Percentiles rank a stretch among this genome's conserved stretches.
Evolutionary conservation across 345 rosid genomes (phyloP).

Genomic region (Brassica incana): DNA sequence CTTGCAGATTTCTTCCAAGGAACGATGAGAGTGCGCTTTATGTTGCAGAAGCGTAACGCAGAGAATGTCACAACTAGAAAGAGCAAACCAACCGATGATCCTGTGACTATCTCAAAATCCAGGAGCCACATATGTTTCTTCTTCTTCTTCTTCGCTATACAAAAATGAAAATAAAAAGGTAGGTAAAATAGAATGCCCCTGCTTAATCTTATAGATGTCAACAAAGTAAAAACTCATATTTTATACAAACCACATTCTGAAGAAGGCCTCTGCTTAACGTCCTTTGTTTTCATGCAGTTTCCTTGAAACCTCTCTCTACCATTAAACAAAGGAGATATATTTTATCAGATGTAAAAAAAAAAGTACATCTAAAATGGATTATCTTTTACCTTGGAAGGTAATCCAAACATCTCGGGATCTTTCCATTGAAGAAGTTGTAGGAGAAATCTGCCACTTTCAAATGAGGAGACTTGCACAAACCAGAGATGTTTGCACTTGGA

Average conservation of each 20-base stretch:
- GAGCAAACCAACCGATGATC: conserved; percentile 69
- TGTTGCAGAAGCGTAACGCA: conserved; percentile 60
- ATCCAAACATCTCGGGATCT: conserved; percentile 74
- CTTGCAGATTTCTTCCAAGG: conserved; percentile 92
- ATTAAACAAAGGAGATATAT: background rate
- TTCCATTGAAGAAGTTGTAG: conserved; percentile 77
- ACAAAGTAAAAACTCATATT: conserved; percentile 3
- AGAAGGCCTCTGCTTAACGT: conserved; percentile 65
- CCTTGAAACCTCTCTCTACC: conserved; percentile 85
- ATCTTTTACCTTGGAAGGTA: conserved; percentile 70
- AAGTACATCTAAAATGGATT: background rate
- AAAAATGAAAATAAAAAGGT: background rate
- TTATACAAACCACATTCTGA: conserved; percentile 64
- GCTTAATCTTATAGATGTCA: background rate
- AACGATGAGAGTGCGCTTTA: conserved; percentile 67
- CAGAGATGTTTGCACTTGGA: conserved; percentile 50
- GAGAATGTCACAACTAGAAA: conserved; percentile 57
- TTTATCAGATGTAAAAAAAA: background rate
- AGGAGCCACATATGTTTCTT: conserved; percentile 72
- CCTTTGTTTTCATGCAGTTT: conserved; percentile 69
- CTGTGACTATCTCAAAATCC: conserved; percentile 78
- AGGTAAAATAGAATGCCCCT: background rate
- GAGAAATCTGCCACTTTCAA: conserved; percentile 79
- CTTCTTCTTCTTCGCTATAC: conserved; percentile 43
- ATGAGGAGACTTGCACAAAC: conserved; percentile 70